Evolutionary conservation across 805 yeast species (phyloP), one percentile per base, ranked within the genome.

Genomic region (Jamesozyma piceae): DNA sequence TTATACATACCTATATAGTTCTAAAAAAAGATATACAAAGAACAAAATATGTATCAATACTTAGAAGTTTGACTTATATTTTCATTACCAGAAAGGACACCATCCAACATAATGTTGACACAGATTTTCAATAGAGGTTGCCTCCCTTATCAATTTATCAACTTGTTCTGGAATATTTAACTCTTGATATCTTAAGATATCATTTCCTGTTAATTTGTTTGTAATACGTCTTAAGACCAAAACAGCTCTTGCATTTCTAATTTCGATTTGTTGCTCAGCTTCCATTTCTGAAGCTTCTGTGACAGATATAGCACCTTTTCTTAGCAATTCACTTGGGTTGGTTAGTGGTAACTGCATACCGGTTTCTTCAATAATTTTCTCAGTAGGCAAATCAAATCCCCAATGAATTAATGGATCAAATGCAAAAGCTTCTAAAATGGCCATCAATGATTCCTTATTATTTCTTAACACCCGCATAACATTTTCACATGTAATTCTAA

Each of bases 21-120:
- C n/a, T n/a, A n/a, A n/a, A n/a, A n/a, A n/a, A n/a, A n/a, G n/a
- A n/a, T n/a, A n/a, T n/a, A n/a, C n/a, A n/a, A n/a, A n/a, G 6
- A 34, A 10, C 10, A 34, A 34, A 17, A 34, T 17, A 31, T 31
- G 10, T 9, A 11, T 31, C n/a, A n/a, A n/a, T n/a, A n/a, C n/a
- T n/a, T n/a, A n/a, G n/a, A n/a, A n/a, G n/a, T n/a, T 6, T 26
- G 4, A 26, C n/a, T n/a, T n/a, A n/a, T n/a, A 11, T 5, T 27
- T 19, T 10, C 4, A 5, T 61, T 57, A 90, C 97, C 98, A 90
- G 76, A 90, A 90, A 0, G 97, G 85, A 66, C 98, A 92, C 98
- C 98, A 90, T 14, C 98, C 98, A 48, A 92, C 82, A 59, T 84
- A 90, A 63, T 90, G 97, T 63, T 88, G 96, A 57, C 97, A 90